Conservation (phyloP, 352 stramenopile genomes). For the Elongisporangium undulatum region DNA sequence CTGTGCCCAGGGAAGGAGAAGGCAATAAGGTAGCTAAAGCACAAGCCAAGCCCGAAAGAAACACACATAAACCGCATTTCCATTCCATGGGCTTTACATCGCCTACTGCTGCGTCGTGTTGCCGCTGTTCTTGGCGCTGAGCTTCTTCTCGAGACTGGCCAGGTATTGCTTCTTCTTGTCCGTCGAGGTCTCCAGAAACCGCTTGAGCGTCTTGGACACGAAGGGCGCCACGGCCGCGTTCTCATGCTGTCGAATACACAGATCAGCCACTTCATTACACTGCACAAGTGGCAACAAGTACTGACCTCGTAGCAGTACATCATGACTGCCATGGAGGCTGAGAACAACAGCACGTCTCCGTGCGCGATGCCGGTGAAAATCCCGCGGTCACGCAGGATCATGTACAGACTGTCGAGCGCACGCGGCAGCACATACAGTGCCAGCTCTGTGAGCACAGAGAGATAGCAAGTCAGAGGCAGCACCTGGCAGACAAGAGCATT, state of each 20-base stretch:
- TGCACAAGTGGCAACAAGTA: background rate
- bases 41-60: slow-evolving; percentile 12
- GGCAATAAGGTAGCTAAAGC: slow-evolving; percentile 9
- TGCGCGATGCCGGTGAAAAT: slow-evolving; percentile 64
- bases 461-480: background rate
- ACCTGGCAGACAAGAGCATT: background rate
- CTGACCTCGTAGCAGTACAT: slow-evolving; percentile 83
- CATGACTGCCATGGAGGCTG: slow-evolving; percentile 71
- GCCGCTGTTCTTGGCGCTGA: slow-evolving; percentile 13
- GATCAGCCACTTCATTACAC: background rate
- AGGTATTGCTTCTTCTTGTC: slow-evolving; percentile 71
- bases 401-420: slow-evolving; percentile 68
- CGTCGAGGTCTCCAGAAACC: slow-evolving; percentile 65
- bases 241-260: slow-evolving; percentile 34
- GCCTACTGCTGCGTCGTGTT: slow-evolving; percentile 6
- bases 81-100: slow-evolving; percentile 4
- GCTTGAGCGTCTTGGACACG: slow-evolving; percentile 62
- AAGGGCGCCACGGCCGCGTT: slow-evolving; percentile 64
- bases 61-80: slow-evolving; percentile 4
- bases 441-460: slow-evolving; percentile 34
- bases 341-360: slow-evolving; percentile 74
- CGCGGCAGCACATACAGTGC: slow-evolving; percentile 75
- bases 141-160: slow-evolving; percentile 19
- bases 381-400: slow-evolving; percentile 68
- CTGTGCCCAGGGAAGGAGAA: slow-evolving; percentile 8